phyloP scores from a whole-genome alignment of 176 grass and related monocot genomes.

The Olyra latifolia region DNA sequence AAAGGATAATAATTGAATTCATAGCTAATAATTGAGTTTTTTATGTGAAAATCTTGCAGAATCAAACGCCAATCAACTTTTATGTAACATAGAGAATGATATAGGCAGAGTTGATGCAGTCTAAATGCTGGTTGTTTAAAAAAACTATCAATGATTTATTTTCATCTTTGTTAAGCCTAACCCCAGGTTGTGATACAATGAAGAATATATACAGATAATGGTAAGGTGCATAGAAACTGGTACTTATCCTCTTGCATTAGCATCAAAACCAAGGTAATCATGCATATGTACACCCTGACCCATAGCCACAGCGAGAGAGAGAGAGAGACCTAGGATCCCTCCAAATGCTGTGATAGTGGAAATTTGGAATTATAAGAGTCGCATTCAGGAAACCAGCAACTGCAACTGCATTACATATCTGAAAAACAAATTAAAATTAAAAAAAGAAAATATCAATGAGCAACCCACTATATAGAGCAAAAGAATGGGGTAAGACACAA shows the following conservation, averaged over 20 bases:
- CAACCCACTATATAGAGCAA: background rate
- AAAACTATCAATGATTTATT: background rate
- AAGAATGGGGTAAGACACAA: background rate
- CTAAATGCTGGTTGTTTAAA: background rate
- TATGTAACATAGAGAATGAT: background rate
- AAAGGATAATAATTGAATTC: background rate
- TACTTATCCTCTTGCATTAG: background rate
- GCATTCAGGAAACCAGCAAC: slow-evolving; percentile 97
- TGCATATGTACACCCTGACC: background rate
- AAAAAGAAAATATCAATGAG: slow-evolving; percentile 28
- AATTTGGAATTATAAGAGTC: slow-evolving; percentile 92
- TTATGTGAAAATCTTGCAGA: background rate
- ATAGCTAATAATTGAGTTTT: background rate
- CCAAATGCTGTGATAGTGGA: slow-evolving; percentile 99
- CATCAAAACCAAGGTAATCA: background rate
- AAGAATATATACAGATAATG: background rate
- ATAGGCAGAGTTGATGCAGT: background rate
- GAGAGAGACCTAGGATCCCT: slow-evolving; percentile 84
- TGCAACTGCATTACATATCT: slow-evolving; percentile 99
- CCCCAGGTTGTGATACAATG: background rate
- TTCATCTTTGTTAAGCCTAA: slow-evolving; percentile 6
- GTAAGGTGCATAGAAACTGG: background rate
- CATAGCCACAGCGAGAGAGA: background rate
- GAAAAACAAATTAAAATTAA: slow-evolving; percentile 31
- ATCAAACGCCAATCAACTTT: background rate